A percentile compares a stretch with the other conserved stretches of the same genome.
phyloP scores from a whole-genome alignment of 768 basidiomycete species.

The Candolleomyces efflorescens region DNA sequence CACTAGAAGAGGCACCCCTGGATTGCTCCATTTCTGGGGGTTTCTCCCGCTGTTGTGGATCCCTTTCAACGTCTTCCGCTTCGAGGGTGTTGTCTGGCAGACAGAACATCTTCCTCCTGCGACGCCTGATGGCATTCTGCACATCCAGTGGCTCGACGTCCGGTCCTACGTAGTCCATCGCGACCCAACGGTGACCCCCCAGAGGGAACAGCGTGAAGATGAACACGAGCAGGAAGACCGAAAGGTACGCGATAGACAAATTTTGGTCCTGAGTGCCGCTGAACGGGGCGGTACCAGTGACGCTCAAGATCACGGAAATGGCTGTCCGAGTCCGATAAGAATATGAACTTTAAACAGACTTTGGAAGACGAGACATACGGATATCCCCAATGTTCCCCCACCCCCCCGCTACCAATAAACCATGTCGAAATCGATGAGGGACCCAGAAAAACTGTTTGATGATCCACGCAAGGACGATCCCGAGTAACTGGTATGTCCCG shows the following conservation, averaged over 20 bases:
- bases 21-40: neutral
- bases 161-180: conserved; percentile 61
- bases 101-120: conserved; percentile 23
- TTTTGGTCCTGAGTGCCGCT: conserved; percentile 51
- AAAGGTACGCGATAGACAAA: conserved; percentile 63
- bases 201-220: conserved; percentile 63
- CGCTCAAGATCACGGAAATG: conserved; percentile 58
- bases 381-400: conserved; percentile 72
- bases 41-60: neutral
- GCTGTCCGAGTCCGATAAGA: conserved; percentile 32
- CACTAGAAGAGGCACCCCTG: neutral
- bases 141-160: conserved; percentile 58
- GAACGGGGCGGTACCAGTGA: conserved; percentile 61
- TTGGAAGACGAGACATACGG: conserved; percentile 37
- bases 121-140: conserved; percentile 36
- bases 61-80: neutral
- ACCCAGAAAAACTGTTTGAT: conserved; percentile 68
- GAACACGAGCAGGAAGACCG: conserved; percentile 58
- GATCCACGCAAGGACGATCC: conserved; percentile 50
- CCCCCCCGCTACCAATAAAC: conserved; percentile 63
- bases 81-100: neutral
- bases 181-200: conserved; percentile 51
- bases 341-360: neutral
- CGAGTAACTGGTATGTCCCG: conserved; percentile 53
- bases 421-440: conserved; percentile 71